Percentiles rank a stretch among this genome's conserved stretches.
phyloP scores from a whole-genome alignment of 2,329 filamentous ascomycete species.

The Aspergillus udagawae region DNA sequence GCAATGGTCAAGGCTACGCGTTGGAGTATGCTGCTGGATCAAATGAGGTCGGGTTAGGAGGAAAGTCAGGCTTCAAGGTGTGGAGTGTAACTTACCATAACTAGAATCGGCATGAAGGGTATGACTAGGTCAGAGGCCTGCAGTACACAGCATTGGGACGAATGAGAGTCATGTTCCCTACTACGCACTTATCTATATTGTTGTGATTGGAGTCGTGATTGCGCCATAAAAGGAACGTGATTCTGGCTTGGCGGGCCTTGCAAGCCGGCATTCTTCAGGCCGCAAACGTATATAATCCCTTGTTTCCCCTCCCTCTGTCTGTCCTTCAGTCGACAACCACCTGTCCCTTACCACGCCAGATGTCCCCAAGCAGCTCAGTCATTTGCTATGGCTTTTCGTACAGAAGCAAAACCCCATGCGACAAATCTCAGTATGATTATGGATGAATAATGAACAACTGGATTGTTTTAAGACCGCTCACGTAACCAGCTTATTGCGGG shows the following conservation, averaged over 20 bases:
- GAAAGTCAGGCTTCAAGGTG: constrained; percentile 20
- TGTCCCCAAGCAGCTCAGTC: not conserved
- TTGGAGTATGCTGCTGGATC: constrained; percentile 25
- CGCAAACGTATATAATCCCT: not conserved
- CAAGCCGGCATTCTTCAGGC: not conserved
- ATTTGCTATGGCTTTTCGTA: not conserved
- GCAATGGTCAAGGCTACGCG: constrained; percentile 33
- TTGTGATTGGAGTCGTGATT: not conserved
- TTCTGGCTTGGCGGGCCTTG: not conserved
- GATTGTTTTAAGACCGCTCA: not conserved
- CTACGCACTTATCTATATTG: no score
- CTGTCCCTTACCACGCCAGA: not conserved
- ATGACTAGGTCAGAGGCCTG: not conserved
- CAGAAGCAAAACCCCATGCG: not conserved
- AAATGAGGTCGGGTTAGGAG: constrained; percentile 1
- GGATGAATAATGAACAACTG: not conserved
- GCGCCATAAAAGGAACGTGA: not conserved
- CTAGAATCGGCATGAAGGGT: constrained; percentile 1
- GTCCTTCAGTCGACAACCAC: not conserved
- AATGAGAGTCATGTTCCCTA: no score
- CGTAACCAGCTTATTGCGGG: not conserved
- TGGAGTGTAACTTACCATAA: constrained; percentile 34
- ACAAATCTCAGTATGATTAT: not conserved
- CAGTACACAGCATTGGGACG: not conserved
- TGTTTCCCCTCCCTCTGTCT: not conserved